Base-by-base conservation (phyloP, 345 rosid genomes). In the Citrus sp. region DNA sequence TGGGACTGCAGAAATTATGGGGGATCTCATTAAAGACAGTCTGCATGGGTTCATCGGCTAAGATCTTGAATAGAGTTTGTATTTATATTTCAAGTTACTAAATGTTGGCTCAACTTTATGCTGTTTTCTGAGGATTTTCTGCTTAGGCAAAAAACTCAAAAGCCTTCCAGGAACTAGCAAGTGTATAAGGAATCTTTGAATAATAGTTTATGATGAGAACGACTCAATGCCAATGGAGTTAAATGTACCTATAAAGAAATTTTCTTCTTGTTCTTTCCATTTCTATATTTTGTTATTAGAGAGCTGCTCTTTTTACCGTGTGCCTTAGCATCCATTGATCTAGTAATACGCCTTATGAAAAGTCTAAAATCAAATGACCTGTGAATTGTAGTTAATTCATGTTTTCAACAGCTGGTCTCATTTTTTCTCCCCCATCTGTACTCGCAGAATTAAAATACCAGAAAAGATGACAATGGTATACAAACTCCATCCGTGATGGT, bases 101-200 rank as follows among this genome's bases (percentile, higher is more conserved):
- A 68, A 70, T 73, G 73, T 75, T 46, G 84, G 77, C 68, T 51
- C 69, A 40, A 54, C 54, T 71, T 74, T 55, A 25, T 80, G 82
- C 74, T 78, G 85, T 78, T 75, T 81, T 71, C 65, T 70, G 69
- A 80, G 86, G 78, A 67, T 80, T 38, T 77, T 61, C 64, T 76
- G 83, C 74, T 62, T 72, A 35, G 68, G 78, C 77, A 13, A 46
- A 72, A 56, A 80, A 59, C 37, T 71, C 7, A 76, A 75, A 77
- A 21, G 67, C 22, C 69, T 70, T 40, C 28, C 56, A 59, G 82
- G 72, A 81, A 82, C 84, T 73, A 61, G 49, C 71, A 64, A 67
- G 78, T 83, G 85, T 81, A 83, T 73, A 85, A 85, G 82, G 80
- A 69, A 81, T 73, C 74, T 27, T 68, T 73, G 78, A 82, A 87